A percentile compares a stretch with the other conserved stretches of the same genome.
Conservation (phyloP, 352 stramenopile species). For the Thalassiosira exigua region DNA sequence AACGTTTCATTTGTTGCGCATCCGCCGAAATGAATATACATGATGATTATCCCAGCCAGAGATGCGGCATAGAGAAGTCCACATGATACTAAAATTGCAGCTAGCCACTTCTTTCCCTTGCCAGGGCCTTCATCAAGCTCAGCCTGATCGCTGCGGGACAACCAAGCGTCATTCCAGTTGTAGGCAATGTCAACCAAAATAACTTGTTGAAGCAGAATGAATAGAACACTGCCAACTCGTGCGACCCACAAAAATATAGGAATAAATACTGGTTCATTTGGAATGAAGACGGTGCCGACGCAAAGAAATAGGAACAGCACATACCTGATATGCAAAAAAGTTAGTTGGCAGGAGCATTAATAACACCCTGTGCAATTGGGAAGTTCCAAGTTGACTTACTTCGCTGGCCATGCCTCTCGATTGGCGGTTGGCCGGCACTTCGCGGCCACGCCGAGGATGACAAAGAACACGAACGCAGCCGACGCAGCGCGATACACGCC, state of each 20-base stretch:
- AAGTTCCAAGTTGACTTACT: conserved; percentile 44
- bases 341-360: too few species aligned
- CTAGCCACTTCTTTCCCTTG: conserved; percentile 86
- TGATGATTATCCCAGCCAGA: conserved; percentile 80
- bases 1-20: conserved; percentile 83
- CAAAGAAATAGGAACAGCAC: conserved; percentile 78
- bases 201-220: conserved; percentile 87
- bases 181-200: conserved; percentile 88
- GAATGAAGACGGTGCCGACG: conserved; percentile 76
- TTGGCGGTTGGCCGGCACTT: conserved; percentile 66
- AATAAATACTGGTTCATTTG: conserved; percentile 76
- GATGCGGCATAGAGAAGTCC: conserved; percentile 84
- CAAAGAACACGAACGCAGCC: conserved; percentile 77
- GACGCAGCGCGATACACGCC: conserved; percentile 80
- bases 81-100: conserved; percentile 77
- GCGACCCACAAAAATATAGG: conserved; percentile 83
- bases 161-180: conserved; percentile 87
- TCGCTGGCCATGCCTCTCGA: conserved; percentile 83
- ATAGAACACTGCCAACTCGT: conserved; percentile 82
- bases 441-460: conserved; percentile 70
- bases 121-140: conserved; percentile 71
- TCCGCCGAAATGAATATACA: conserved; percentile 91
- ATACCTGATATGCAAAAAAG: conserved; percentile 46
- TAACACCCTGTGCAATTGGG: too few species aligned
- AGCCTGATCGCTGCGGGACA: conserved; percentile 79